Evolutionary conservation across 768 basidiomycete species (phyloP).

Genomic region (Phaeotremella fagi): DNA sequence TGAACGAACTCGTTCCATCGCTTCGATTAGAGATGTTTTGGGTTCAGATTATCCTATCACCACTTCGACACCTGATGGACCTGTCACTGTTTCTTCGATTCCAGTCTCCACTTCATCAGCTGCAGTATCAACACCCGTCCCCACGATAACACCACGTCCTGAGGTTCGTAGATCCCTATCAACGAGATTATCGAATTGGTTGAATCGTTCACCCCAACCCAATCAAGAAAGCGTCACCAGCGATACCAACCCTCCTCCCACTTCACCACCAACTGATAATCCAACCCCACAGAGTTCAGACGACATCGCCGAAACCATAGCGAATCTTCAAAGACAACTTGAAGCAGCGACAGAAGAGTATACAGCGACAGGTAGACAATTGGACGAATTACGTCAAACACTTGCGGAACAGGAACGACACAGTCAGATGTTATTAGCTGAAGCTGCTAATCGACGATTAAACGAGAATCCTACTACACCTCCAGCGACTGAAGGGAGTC

Average conservation of each 20-base stretch:
- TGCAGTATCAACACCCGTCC: background rate
- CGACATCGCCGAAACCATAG: background rate
- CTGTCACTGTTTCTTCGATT: background rate
- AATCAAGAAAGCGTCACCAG: background rate
- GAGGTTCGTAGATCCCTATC: background rate
- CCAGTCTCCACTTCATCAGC: background rate
- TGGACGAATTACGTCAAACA: constrained; percentile 3
- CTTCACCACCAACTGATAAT: too few species aligned
- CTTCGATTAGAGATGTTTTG: constrained; percentile 11
- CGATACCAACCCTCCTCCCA: background rate
- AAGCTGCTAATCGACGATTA: background rate
- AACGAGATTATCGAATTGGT: background rate
- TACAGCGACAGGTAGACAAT: constrained; percentile 6
- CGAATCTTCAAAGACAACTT: constrained; percentile 5
- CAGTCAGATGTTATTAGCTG: background rate
- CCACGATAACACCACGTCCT: background rate
- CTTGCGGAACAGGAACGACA: background rate
- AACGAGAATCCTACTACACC: too few species aligned
- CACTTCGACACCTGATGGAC: constrained; percentile 6
- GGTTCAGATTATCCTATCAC: constrained; percentile 12
- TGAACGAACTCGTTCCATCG: constrained; percentile 8
- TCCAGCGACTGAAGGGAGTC: too few species aligned
- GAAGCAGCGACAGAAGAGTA: constrained; percentile 8
- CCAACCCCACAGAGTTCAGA: too few species aligned
- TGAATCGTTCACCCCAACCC: background rate